Evolutionary conservation across 441 rosid genomes (phyloP).

Genomic region (Caryocar brasiliense): DNA sequence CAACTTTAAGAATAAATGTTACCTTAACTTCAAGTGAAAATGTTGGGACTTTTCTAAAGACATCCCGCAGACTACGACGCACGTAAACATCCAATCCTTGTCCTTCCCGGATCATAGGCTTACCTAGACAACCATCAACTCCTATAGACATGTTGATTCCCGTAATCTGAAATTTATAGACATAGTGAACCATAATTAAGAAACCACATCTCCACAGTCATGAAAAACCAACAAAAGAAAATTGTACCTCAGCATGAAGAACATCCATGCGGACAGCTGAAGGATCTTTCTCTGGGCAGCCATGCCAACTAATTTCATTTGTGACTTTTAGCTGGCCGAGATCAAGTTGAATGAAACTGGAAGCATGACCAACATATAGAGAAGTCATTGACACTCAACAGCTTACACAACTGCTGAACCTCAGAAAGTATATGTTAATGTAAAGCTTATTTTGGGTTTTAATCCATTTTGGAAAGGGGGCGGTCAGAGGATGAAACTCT

Average conservation of each 20-base stretch:
- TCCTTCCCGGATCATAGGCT: slow-evolving; percentile 86
- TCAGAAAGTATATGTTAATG: too few species aligned
- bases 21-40: slow-evolving; percentile 90
- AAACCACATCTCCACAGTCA: slow-evolving; percentile 1
- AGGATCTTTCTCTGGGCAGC: slow-evolving; percentile 75
- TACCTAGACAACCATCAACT: slow-evolving; percentile 68
- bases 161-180: slow-evolving; percentile 52
- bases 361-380: slow-evolving; percentile 14
- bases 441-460: too few species aligned
- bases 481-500: too few species aligned
- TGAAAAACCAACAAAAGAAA: slow-evolving; percentile 8
- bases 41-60: slow-evolving; percentile 88
- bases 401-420: neutral
- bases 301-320: slow-evolving; percentile 95
- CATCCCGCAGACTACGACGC: slow-evolving; percentile 91
- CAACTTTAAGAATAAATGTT: too few species aligned
- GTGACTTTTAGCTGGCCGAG: slow-evolving; percentile 78
- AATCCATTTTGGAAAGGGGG: too few species aligned
- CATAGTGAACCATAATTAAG: slow-evolving; percentile 9
- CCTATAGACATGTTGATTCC: slow-evolving; percentile 97
- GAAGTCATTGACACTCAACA: slow-evolving; percentile 10
- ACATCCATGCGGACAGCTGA: slow-evolving; percentile 89
- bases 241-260: slow-evolving; percentile 92
- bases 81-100: slow-evolving; percentile 78
- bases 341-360: slow-evolving; percentile 95